Evolutionary conservation across 2,329 filamentous ascomycete genomes (phyloP), one percentile per base, ranked within the genome.

Genomic region (Escovopsis sp.): DNA sequence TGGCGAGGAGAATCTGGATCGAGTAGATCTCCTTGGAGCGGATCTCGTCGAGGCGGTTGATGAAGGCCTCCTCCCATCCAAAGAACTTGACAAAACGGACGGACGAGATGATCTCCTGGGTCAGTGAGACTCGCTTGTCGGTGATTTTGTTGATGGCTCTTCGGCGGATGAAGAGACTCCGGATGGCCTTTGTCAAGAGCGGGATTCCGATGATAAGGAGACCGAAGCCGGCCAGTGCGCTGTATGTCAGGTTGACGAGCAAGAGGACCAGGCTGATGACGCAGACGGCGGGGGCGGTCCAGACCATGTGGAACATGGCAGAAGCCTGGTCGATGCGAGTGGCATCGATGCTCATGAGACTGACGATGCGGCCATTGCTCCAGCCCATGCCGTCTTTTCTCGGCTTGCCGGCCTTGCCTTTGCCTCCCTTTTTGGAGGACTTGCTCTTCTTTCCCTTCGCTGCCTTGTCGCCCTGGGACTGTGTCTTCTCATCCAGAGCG

Each of bases 71-170:
- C 53, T 96, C 88, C 88, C 88, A 96, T 7, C 86, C 87, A 52
- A 94, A 96, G 55, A 76, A 94, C 55, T 96, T 96, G 58, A 96
- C 88, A 50, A 96, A 94, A 18, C 87, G 74, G 17, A 94, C 87
- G 0, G 85, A 83, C 45, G 86, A 79, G 12, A 96, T 51, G 35
- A 96, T 93, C 52, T 96, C 88, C 52, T 94, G 87, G 0, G 86
- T 94, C 25, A 96, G 63, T 35, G 81, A 81, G 7, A 96, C 87
- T 42, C 88, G 75, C 58, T 92, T 82, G 52, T 96, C 88, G 2
- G 88, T 96, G 40, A 94, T 73, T 49, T 86, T 87, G 66, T 94
- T 96, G 63, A 96, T 94, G 21, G 57, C 65, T 46, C 73, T 74
- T 48, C 90, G 74, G 35, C 85, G 76, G 13, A 61, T 61, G 56